Percentiles rank a stretch among this genome's conserved stretches.
Evolutionary conservation across 2,329 filamentous ascomycete genomes (phyloP).

Genomic region (Beauveria bassiana): DNA sequence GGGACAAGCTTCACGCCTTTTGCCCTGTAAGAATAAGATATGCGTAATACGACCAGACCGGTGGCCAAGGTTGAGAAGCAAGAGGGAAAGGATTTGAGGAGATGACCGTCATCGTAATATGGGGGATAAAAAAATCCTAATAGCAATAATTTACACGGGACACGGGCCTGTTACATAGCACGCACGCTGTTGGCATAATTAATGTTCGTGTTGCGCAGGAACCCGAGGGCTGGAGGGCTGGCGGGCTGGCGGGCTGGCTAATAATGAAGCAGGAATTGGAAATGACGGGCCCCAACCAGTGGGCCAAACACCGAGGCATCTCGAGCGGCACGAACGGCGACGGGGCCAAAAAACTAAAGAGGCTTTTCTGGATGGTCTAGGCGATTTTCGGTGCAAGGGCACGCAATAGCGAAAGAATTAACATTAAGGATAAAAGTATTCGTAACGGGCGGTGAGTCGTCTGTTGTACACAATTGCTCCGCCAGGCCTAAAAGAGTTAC

Average conservation of each 20-base stretch:
- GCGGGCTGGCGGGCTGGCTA: background rate
- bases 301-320: background rate
- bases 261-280: slow-evolving; percentile 7
- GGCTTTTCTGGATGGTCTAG: background rate
- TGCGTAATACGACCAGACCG: background rate
- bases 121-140: too few species aligned
- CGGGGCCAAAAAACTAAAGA: background rate
- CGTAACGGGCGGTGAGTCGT: slow-evolving; percentile 1
- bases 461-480: background rate
- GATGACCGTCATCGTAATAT: too few species aligned
- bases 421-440: background rate
- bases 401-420: too few species aligned
- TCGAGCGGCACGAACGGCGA: background rate
- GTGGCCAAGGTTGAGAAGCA: background rate
- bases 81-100: background rate
- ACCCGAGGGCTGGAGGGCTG: background rate
- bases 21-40: background rate
- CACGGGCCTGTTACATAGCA: too few species aligned
- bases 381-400: background rate
- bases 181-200: background rate
- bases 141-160: too few species aligned
- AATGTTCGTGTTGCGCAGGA: background rate
- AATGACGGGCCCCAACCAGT: background rate
- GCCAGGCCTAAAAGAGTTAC: background rate
- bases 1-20: background rate